Conservation (phyloP, 345 rosid species). For the Eucalyptus polybractea region DNA sequence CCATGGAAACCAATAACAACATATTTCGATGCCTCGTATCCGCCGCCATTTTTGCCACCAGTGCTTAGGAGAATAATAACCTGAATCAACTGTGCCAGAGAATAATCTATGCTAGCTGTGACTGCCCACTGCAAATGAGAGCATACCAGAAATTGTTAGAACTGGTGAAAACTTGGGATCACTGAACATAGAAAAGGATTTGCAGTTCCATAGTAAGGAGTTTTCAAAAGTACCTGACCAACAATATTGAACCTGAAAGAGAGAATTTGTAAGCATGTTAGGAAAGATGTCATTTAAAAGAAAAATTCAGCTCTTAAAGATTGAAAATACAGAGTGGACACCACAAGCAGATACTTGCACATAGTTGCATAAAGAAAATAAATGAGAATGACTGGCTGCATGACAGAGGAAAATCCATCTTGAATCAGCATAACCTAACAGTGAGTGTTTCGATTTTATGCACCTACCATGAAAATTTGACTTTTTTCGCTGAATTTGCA, state of each 20-base stretch:
- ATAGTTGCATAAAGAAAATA: background rate
- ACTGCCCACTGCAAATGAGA: constrained; percentile 81
- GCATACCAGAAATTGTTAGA: background rate
- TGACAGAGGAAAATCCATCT: background rate
- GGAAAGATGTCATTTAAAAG: background rate
- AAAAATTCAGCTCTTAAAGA: background rate
- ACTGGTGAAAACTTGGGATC: background rate
- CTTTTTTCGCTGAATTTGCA: background rate
- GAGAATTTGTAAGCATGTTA: background rate
- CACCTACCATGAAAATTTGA: background rate
- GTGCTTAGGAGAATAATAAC: constrained; percentile 84
- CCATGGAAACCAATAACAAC: constrained; percentile 70
- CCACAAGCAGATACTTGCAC: background rate
- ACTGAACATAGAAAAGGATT: background rate
- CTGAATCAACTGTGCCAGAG: constrained; percentile 55
- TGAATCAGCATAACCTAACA: background rate
- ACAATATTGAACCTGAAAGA: constrained; percentile 92
- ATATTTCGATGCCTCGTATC: constrained; percentile 76
- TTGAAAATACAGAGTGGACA: background rate
- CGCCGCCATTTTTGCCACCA: constrained; percentile 91
- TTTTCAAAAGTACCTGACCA: constrained; percentile 52
- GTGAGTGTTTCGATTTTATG: background rate
- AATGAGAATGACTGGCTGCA: background rate
- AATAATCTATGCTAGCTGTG: constrained; percentile 56
- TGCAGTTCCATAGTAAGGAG: background rate